A percentile compares a stretch with the other conserved stretches of the same genome.
These are phyloP conservation scores for Conringia planisiliqua DNA, from an alignment of 345 rosid genomes.

Conservation along the genomic window DNA sequence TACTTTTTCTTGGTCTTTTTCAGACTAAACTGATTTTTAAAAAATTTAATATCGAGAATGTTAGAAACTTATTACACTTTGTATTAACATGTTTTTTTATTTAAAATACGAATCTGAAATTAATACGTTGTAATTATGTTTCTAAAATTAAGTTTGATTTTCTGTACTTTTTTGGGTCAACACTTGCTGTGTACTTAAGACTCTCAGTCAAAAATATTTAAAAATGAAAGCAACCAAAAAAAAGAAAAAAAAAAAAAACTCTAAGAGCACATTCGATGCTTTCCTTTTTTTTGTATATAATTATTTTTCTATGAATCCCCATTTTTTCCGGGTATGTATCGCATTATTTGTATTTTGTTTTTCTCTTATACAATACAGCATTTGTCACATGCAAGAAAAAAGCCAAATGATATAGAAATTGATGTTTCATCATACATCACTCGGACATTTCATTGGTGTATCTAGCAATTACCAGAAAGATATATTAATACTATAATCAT, in stretches of 20 bases:
- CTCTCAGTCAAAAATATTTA: background rate
- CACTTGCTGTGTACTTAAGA: background rate
- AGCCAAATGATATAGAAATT: constrained; percentile 8
- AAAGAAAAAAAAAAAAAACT: too few relatives aligned
- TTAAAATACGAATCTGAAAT: background rate
- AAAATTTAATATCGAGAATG: background rate
- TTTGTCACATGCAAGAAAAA: constrained; percentile 28
- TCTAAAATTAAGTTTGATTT: background rate
- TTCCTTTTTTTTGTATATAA: background rate
- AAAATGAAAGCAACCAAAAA: background rate
- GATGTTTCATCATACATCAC: constrained; percentile 15
- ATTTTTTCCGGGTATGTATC: background rate
- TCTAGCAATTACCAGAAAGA: constrained; percentile 1
- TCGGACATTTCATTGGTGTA: constrained; percentile 20
- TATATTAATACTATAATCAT: constrained; percentile 4
- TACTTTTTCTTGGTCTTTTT: background rate
- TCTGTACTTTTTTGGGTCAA: background rate
- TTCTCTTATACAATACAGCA: constrained; percentile 1
- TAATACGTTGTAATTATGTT: background rate
- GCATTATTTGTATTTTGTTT: constrained; percentile 18
- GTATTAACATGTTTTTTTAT: background rate
- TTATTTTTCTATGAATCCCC: background rate
- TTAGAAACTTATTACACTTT: background rate
- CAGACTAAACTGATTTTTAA: background rate
- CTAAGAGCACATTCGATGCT: background rate